Percentiles rank a stretch among this genome's conserved stretches.
These are phyloP conservation scores for Mucuna pruriens DNA, from an alignment of 306 rosid species.

Conservation along the genomic window DNA sequence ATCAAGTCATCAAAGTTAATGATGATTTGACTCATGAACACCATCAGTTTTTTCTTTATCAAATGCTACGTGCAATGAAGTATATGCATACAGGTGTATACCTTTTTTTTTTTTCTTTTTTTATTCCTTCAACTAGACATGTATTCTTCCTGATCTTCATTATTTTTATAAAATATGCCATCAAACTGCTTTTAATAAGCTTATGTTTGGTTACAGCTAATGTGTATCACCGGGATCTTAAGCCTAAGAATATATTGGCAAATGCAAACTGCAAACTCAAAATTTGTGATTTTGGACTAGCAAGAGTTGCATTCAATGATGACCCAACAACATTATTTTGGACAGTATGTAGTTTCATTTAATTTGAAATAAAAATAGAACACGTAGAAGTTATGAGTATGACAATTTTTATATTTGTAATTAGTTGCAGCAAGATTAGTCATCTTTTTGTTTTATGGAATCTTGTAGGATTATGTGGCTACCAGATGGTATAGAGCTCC, in stretches of 20 bases:
- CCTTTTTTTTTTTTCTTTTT: neutral
- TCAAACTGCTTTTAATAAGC: slow-evolving; percentile 23
- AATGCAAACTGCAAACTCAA: slow-evolving; percentile 91
- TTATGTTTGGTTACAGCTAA: slow-evolving; percentile 68
- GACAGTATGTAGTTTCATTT: slow-evolving; percentile 66
- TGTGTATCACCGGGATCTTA: slow-evolving; percentile 90
- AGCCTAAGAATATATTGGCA: slow-evolving; percentile 91
- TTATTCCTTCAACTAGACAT: neutral
- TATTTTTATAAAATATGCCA: neutral
- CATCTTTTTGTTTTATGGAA: slow-evolving; percentile 15
- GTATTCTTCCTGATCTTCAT: neutral
- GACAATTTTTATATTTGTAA: neutral
- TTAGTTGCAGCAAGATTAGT: slow-evolving; percentile 1
- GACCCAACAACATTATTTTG: slow-evolving; percentile 80
- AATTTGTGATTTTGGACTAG: slow-evolving; percentile 89
- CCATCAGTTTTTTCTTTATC: slow-evolving; percentile 88
- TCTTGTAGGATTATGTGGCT: slow-evolving; percentile 83
- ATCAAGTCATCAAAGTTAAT: slow-evolving; percentile 91
- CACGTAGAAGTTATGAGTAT: neutral
- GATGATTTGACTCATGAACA: slow-evolving; percentile 86
- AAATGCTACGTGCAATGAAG: slow-evolving; percentile 87
- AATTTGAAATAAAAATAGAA: neutral
- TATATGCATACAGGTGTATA: slow-evolving; percentile 77
- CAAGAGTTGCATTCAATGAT: slow-evolving; percentile 88
- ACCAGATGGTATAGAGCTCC: slow-evolving; percentile 97